phyloP scores from a whole-genome alignment of 225 moss, liverwort and hornwort genomes.

The Anthoceros angustus region DNA sequence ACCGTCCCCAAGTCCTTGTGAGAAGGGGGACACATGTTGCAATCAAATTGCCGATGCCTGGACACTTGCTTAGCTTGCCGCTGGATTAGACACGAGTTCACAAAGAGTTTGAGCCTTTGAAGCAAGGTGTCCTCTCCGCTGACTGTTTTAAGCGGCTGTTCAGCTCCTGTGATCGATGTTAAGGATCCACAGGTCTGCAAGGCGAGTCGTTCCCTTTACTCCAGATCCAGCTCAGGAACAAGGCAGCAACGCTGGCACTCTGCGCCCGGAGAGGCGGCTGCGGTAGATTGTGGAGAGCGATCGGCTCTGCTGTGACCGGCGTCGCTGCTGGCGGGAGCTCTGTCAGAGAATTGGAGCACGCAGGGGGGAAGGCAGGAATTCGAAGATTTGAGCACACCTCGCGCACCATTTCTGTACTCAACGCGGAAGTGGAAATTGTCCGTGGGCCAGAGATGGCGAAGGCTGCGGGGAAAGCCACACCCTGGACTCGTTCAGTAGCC shows the following conservation, averaged over 20 bases:
- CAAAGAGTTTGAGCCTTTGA: too few relatives aligned
- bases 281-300: too few relatives aligned
- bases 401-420: background rate
- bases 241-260: too few relatives aligned
- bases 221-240: background rate
- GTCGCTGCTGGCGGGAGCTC: too few relatives aligned
- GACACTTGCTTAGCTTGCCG: too few relatives aligned
- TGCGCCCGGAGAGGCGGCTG: too few relatives aligned
- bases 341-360: background rate
- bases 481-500: slow-evolving; percentile 57
- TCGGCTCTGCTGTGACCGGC: too few relatives aligned
- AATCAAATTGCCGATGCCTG: too few relatives aligned
- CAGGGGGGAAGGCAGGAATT: background rate
- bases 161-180: background rate
- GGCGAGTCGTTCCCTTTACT: background rate
- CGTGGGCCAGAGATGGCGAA: background rate
- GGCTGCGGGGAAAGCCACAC: slow-evolving; percentile 28
- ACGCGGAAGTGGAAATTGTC: background rate
- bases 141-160: background rate
- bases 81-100: too few relatives aligned
- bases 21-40: too few relatives aligned
- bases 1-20: too few relatives aligned
- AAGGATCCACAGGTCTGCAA: background rate
- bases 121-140: too few relatives aligned
- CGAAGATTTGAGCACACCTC: background rate